Evolutionary conservation across 106 monocot genomes (phyloP).

Genomic region (Amphibolis antarctica): DNA sequence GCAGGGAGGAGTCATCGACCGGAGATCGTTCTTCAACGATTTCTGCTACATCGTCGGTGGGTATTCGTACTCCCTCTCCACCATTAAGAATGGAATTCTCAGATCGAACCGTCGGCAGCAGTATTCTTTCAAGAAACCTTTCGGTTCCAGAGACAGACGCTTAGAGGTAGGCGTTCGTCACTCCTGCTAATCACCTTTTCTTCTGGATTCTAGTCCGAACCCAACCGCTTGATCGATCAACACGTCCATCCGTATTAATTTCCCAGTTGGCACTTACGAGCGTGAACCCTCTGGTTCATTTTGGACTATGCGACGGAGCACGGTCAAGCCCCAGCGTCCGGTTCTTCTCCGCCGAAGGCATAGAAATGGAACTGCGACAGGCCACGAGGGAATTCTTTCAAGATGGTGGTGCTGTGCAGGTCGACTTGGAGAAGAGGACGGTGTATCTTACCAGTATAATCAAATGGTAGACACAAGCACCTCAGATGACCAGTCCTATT

Average conservation of each 20-base stretch:
- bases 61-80: slow-evolving; percentile 62
- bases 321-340: slow-evolving; percentile 59
- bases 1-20: slow-evolving; percentile 49
- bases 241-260: too few species aligned
- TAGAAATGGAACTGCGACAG: slow-evolving; percentile 56
- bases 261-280: slow-evolving; percentile 50
- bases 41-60: slow-evolving; percentile 85
- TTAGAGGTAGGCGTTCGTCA: slow-evolving; percentile 28
- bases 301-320: slow-evolving; percentile 66
- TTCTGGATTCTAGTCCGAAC: neutral
- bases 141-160: slow-evolving; percentile 46
- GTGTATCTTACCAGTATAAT: slow-evolving; percentile 69
- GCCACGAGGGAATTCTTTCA: slow-evolving; percentile 79
- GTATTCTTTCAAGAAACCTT: slow-evolving; percentile 60
- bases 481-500: too few species aligned
- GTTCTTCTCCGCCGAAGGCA: slow-evolving; percentile 69
- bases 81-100: slow-evolving; percentile 88
- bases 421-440: slow-evolving; percentile 63
- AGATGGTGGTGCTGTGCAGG: slow-evolving; percentile 43
- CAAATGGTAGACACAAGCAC: slow-evolving; percentile 57
- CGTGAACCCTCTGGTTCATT: slow-evolving; percentile 81
- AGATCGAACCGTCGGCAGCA: slow-evolving; percentile 70
- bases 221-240: too few species aligned
- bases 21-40: slow-evolving; percentile 63
- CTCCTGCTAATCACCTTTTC: neutral